Conservation (phyloP, 345 rosid species). For the Corchorus olitorius region DNA sequence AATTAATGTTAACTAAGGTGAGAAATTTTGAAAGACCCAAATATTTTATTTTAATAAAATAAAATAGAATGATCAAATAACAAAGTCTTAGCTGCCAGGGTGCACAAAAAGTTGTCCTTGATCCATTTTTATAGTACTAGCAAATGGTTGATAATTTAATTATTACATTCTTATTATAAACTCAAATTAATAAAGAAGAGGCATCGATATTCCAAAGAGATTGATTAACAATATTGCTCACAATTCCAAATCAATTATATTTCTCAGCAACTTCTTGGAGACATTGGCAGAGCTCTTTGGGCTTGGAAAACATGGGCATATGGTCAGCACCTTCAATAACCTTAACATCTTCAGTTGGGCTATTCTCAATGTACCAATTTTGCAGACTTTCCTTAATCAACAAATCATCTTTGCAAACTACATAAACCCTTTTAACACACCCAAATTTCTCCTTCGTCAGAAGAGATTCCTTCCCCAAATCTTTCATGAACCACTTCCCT, state of each 20-base stretch:
- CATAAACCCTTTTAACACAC: constrained; percentile 18
- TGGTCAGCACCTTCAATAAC: constrained; percentile 23
- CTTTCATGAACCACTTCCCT: constrained; percentile 1
- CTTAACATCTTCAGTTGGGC: constrained; percentile 16
- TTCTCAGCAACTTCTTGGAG: constrained; percentile 19
- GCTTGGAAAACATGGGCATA: constrained; percentile 28
- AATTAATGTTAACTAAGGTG: too few species aligned
- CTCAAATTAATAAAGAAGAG: not conserved
- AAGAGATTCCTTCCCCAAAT: constrained; percentile 12
- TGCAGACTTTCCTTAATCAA: constrained; percentile 19
- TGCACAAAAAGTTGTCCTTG: too few species aligned
- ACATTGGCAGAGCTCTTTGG: constrained; percentile 16
- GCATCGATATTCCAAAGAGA: too few species aligned
- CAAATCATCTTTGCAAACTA: constrained; percentile 16
- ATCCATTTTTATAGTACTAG: not conserved
- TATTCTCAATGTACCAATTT: constrained; percentile 19
- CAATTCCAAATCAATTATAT: constrained; percentile 15
- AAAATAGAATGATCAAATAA: too few species aligned
- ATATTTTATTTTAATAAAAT: too few species aligned
- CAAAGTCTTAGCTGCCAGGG: too few species aligned
- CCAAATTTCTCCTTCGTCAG: constrained; percentile 26
- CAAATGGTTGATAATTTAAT: too few species aligned
- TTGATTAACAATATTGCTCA: not conserved
- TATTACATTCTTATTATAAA: not conserved
- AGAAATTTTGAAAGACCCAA: too few species aligned